phyloP scores from a whole-genome alignment of 768 basidiomycete species.

The Phlegmacium glaucopus region DNA sequence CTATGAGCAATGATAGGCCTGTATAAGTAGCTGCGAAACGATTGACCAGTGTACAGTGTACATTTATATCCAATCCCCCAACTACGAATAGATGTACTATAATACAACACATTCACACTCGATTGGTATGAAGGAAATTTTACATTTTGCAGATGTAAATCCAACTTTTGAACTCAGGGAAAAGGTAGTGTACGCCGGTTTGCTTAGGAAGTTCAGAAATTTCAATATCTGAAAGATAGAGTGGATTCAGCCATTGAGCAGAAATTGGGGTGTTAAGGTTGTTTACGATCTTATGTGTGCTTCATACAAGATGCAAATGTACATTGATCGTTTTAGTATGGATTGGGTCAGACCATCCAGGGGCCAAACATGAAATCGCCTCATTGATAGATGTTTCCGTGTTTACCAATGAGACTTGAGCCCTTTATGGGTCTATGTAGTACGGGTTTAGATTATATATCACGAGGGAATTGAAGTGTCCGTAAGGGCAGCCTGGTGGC shows the following conservation, averaged over 20 bases:
- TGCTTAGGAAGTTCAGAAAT: constrained; percentile 44
- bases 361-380: constrained; percentile 59
- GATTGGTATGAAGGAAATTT: no score
- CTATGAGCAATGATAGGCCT: background rate
- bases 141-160: background rate
- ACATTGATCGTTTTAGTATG: constrained; percentile 23
- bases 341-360: no score
- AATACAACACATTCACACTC: background rate
- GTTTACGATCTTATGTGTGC: constrained; percentile 58
- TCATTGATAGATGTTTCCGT: constrained; percentile 58
- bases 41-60: no score
- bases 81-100: background rate
- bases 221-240: constrained; percentile 37
- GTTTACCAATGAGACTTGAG: constrained; percentile 50
- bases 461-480: no score
- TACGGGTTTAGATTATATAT: background rate
- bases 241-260: background rate
- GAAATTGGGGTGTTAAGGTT: constrained; percentile 14
- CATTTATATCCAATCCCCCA: background rate
- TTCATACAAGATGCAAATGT: constrained; percentile 55
- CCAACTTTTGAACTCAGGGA: background rate
- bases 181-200: constrained; percentile 35
- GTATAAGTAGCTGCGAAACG: background rate
- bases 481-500: no score
- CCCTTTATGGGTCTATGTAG: constrained; percentile 35